Percentiles rank a stretch among this genome's conserved stretches.
Conservation (phyloP, 1,284 basidiomycete species). For the Ceratobasidium sp. region DNA sequence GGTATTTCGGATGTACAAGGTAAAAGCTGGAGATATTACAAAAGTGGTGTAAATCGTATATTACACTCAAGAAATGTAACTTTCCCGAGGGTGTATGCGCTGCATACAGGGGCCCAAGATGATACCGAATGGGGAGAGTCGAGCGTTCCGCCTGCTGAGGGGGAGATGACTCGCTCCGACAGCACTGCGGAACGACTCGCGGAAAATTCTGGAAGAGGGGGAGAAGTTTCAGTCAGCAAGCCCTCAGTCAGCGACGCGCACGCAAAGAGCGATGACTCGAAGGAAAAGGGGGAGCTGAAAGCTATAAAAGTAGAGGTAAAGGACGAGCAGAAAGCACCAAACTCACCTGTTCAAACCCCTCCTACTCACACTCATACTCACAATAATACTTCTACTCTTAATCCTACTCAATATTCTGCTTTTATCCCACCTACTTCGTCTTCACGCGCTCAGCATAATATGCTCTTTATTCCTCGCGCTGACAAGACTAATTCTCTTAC, state of each 20-base stretch:
- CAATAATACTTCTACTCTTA: too few species aligned
- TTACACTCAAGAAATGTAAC: constrained; percentile 8
- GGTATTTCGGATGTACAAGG: constrained; percentile 26
- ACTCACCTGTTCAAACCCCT: constrained; percentile 2
- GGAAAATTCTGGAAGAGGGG: constrained; percentile 26
- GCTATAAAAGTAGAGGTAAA: constrained; percentile 12
- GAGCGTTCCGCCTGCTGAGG: constrained; percentile 31
- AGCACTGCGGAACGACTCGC: constrained; percentile 25
- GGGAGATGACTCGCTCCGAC: constrained; percentile 20
- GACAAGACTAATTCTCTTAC: neutral
- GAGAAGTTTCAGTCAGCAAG: constrained; percentile 14
- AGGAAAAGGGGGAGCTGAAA: neutral
- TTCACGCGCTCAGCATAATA: neutral
- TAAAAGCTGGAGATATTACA: constrained; percentile 31
- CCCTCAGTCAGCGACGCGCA: neutral
- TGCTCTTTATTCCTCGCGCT: neutral
- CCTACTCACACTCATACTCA: too few species aligned
- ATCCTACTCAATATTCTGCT: too few species aligned
- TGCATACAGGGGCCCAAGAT: neutral
- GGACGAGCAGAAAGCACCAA: neutral
- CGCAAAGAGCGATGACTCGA: constrained; percentile 12
- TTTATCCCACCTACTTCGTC: too few species aligned
- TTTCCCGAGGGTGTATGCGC: constrained; percentile 24
- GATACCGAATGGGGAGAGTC: constrained; percentile 16
- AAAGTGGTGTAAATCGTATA: constrained; percentile 9